These are phyloP conservation scores for Metschnikowia similis DNA, from an alignment of 805 yeast species.

Conservation along the genomic window DNA sequence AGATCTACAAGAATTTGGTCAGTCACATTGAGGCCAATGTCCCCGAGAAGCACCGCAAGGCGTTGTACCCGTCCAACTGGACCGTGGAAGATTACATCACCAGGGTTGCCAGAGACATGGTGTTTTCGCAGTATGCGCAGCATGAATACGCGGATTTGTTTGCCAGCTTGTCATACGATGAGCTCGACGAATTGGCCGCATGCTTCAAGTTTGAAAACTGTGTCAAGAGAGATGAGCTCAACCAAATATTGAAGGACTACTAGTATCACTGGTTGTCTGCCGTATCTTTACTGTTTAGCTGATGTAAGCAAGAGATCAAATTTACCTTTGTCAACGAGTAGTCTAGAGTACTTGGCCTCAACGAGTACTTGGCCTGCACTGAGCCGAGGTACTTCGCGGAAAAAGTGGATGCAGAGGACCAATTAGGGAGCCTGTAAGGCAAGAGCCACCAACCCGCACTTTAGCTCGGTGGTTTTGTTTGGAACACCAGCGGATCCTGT, in stretches of 20 bases:
- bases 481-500: too few relatives aligned
- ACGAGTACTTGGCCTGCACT: too few relatives aligned
- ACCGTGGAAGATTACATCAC: slow-evolving; percentile 33
- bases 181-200: slow-evolving; percentile 48
- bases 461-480: too few relatives aligned
- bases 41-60: slow-evolving; percentile 38
- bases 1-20: slow-evolving; percentile 33
- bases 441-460: too few relatives aligned
- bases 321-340: too few relatives aligned
- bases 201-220: slow-evolving; percentile 47
- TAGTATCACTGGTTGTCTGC: slow-evolving; percentile 3
- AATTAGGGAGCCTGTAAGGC: too few relatives aligned
- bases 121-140: slow-evolving; percentile 41
- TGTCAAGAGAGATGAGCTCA: slow-evolving; percentile 39
- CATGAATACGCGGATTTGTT: slow-evolving; percentile 45
- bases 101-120: slow-evolving; percentile 40
- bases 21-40: slow-evolving; percentile 36
- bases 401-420: too few relatives aligned
- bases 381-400: too few relatives aligned
- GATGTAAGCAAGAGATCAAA: too few relatives aligned
- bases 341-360: too few relatives aligned
- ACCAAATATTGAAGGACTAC: slow-evolving; percentile 26
- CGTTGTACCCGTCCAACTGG: slow-evolving; percentile 41
- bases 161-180: slow-evolving; percentile 39
- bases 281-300: too few relatives aligned